These are phyloP conservation scores for Senecio squalidus DNA, from an alignment of 140 eudicot species.

Conservation along the genomic window DNA sequence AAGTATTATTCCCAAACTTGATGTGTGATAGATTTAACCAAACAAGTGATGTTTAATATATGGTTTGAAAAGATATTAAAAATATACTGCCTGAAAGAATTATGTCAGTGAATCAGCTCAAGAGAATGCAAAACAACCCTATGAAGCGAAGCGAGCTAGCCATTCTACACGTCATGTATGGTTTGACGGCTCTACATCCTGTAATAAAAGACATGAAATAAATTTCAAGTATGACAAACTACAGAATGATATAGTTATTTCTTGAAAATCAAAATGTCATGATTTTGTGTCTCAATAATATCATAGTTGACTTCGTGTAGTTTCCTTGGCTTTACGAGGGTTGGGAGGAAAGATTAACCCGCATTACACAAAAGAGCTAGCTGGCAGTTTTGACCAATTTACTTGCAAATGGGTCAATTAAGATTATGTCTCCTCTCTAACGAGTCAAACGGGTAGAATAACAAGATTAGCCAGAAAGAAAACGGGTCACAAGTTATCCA, in stretches of 20 bases:
- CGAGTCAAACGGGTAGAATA: background rate
- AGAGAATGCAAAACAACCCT: background rate
- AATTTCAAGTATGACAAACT: background rate
- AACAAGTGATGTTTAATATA: background rate
- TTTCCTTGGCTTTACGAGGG: background rate
- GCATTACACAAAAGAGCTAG: background rate
- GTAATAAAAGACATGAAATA: background rate
- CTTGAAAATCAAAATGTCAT: background rate
- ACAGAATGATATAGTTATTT: background rate
- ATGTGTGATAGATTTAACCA: background rate
- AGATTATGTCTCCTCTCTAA: background rate
- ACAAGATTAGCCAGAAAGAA: background rate
- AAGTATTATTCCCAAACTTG: background rate
- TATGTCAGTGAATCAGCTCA: background rate
- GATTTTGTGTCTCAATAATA: background rate
- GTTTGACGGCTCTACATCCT: slow-evolving; percentile 22
- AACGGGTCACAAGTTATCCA: no score
- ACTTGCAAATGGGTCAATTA: background rate
- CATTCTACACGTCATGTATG: slow-evolving; percentile 9
- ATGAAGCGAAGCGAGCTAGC: background rate
- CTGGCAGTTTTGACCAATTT: background rate
- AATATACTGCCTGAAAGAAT: background rate
- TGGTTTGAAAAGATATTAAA: background rate
- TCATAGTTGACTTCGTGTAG: background rate
- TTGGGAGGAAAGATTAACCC: background rate